A percentile compares a stretch with the other conserved stretches of the same genome.
Conservation (phyloP, 768 basidiomycete genomes). For the Chlorophyllum brunneum region DNA sequence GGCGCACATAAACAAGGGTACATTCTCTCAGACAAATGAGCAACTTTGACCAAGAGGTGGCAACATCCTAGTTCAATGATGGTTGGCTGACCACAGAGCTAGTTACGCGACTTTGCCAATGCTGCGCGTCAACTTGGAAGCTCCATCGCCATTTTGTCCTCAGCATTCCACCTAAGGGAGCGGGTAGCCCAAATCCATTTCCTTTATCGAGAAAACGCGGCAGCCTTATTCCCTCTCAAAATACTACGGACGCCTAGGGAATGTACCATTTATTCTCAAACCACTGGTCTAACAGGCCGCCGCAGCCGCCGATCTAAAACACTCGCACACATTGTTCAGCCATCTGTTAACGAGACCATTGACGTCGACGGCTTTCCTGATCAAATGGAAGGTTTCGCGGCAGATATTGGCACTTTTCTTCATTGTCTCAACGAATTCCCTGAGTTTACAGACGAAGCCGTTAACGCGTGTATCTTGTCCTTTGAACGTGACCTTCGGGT, state of each 20-base stretch:
- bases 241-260: constrained; percentile 41
- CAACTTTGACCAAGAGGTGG: constrained; percentile 62
- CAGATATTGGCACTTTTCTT: constrained; percentile 65
- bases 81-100: not conserved
- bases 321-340: constrained; percentile 47
- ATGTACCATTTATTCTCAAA: constrained; percentile 21
- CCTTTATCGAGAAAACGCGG: constrained; percentile 73
- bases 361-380: constrained; percentile 65
- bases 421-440: constrained; percentile 76
- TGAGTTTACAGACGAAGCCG: constrained; percentile 71
- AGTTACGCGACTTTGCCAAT: constrained; percentile 76
- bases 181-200: constrained; percentile 65
- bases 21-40: constrained; percentile 43
- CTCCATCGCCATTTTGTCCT: constrained; percentile 73
- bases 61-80: not conserved
- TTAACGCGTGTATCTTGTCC: constrained; percentile 60
- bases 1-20: not conserved
- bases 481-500: constrained; percentile 73
- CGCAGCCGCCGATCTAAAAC: constrained; percentile 33
- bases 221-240: constrained; percentile 69
- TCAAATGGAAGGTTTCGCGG: constrained; percentile 58
- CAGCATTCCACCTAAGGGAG: constrained; percentile 67
- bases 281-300: constrained; percentile 27
- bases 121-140: constrained; percentile 74
- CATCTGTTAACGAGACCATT: constrained; percentile 50